Base-by-base conservation (phyloP, 129 eudicot genomes). In the Lactuca sativa region DNA sequence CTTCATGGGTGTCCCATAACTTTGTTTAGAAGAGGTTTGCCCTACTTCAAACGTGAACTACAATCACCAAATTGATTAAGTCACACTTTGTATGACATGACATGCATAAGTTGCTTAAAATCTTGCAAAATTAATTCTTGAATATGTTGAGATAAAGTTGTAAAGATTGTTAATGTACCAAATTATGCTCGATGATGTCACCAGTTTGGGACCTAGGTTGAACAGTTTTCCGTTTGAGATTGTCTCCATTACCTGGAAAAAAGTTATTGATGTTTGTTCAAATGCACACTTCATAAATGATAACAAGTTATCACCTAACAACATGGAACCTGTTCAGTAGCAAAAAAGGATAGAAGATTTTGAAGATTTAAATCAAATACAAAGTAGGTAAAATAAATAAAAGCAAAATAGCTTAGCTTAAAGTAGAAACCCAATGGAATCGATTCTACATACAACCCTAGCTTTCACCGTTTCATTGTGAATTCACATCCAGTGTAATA, bases 1-100 rank as follows among this genome's bases (percentile, higher is more conserved):
- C 95, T 87, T 90, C 84, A 90, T 84, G 3, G 86, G 78, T 9
- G 77, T 82, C 36, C 97, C 97, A 38, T 70, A 66, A 56, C 52
- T 74, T 74, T 64, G 77, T 66, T 74, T 70, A n/a, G 74, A 56
- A 34, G 88, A 75, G 31, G 71, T 76, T 81, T 76, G 70, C 63
- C 87, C 85, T 31, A 56, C 58, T 34, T 76, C 89, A 79, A 47
- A 74, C 48, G 66, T 31, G 64, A 78, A 75, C 95, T 88, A 73
- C 77, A 69, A 62, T 67, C 40, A 59, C 56, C 77, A 64, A 17
- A 44, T 9, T 44, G 49, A 66, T 17, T 41, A 8, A 40, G 59
- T 69, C 21, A 63, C 43, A 56, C 18, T 64, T 64, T 11, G 32
- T 43, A 7, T 25, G 30, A 25, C 30, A 25, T 25, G 30, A 25